A percentile compares a stretch with the other conserved stretches of the same genome.
Evolutionary conservation across 2,329 filamentous ascomycete species (phyloP).

Genomic region (Alternaria incomplexa): DNA sequence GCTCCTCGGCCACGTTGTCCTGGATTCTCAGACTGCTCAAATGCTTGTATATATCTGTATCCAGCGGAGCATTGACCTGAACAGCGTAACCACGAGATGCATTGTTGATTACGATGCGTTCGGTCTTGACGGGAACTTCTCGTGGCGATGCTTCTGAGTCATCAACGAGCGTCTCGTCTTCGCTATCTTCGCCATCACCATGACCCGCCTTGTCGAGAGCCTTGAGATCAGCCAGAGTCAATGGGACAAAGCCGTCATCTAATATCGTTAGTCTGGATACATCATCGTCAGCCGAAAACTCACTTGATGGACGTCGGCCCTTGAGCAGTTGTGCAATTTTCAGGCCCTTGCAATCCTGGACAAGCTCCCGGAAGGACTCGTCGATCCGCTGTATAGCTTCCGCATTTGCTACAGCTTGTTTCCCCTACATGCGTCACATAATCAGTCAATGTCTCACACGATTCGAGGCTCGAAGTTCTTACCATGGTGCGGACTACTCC

Average conservation of each 20-base stretch:
- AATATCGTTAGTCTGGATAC: background rate
- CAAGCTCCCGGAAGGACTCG: background rate
- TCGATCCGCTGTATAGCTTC: slow-evolving; percentile 21
- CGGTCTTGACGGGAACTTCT: background rate
- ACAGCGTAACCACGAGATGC: slow-evolving; percentile 13
- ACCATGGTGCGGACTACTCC: slow-evolving; percentile 17
- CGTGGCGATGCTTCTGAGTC: background rate
- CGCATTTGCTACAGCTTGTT: slow-evolving; percentile 17
- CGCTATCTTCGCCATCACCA: background rate
- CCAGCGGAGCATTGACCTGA: slow-evolving; percentile 24
- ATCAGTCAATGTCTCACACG: background rate
- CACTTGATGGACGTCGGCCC: background rate
- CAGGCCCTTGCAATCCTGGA: background rate
- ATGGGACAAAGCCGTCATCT: background rate
- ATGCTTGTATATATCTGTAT: slow-evolving; percentile 20
- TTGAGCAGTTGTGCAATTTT: background rate
- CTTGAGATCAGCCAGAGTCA: background rate
- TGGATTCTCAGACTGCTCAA: slow-evolving; percentile 16
- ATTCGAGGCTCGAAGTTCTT: background rate
- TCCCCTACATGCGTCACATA: background rate
- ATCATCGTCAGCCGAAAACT: background rate
- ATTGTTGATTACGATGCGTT: slow-evolving; percentile 18
- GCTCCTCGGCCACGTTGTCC: slow-evolving; percentile 17
- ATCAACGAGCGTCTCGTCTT: background rate
- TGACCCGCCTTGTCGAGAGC: background rate